Conservation (phyloP, 2,329 filamentous ascomycete species). For the Aspergillus hiratsukae region DNA sequence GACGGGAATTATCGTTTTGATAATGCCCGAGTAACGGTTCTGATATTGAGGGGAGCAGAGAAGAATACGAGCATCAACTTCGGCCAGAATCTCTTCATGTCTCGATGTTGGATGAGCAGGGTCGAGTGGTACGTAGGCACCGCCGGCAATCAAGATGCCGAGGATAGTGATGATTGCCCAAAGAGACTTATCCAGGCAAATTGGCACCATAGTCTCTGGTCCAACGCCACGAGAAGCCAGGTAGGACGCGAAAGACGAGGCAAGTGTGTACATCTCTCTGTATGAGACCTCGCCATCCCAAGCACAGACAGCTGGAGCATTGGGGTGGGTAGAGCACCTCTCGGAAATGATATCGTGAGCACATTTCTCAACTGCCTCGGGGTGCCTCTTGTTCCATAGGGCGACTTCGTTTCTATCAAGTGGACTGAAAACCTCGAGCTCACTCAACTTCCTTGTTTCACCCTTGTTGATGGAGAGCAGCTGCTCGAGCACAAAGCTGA, state of each 20-base stretch:
- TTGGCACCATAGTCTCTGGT: slow-evolving; percentile 28
- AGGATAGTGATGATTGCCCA: slow-evolving; percentile 32
- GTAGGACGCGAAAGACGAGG: slow-evolving; percentile 28
- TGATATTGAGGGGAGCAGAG: slow-evolving; percentile 30
- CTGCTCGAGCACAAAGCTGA: slow-evolving; percentile 37
- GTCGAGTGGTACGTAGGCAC: slow-evolving; percentile 32
- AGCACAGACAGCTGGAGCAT: slow-evolving; percentile 30
- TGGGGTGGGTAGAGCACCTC: slow-evolving; percentile 19
- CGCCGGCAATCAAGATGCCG: slow-evolving; percentile 31
- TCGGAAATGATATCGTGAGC: slow-evolving; percentile 32
- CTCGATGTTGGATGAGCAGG: slow-evolving; percentile 31
- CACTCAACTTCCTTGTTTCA: slow-evolving; percentile 19
- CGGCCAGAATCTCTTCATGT: slow-evolving; percentile 29
- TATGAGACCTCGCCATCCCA: slow-evolving; percentile 36
- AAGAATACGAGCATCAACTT: slow-evolving; percentile 29
- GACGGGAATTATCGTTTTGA: slow-evolving; percentile 30
- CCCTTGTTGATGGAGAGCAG: slow-evolving; percentile 23
- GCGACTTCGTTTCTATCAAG: slow-evolving; percentile 30
- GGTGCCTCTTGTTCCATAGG: slow-evolving; percentile 28
- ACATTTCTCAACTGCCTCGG: slow-evolving; percentile 23
- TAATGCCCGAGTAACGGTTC: slow-evolving; percentile 23
- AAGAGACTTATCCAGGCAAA: slow-evolving; percentile 33
- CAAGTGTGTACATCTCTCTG: slow-evolving; percentile 24
- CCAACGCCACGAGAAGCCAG: slow-evolving; percentile 29
- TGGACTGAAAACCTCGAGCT: slow-evolving; percentile 30